phyloP scores from a whole-genome alignment of 768 basidiomycete species.

The Leccinum longicurvipes region DNA sequence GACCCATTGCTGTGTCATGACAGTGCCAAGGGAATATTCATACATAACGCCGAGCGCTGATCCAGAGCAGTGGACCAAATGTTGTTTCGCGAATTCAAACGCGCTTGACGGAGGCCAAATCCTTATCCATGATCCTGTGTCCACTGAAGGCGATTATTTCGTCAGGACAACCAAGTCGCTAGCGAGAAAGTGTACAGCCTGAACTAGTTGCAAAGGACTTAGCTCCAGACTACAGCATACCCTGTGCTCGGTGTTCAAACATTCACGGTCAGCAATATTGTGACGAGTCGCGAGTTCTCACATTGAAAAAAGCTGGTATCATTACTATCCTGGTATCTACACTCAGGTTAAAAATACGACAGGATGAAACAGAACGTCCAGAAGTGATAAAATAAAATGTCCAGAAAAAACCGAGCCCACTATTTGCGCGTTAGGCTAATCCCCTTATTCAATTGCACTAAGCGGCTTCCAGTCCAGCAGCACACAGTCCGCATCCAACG shows the following conservation, averaged over 20 bases:
- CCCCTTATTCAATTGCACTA: background rate
- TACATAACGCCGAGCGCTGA: background rate
- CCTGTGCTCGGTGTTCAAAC: background rate
- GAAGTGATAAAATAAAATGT: background rate
- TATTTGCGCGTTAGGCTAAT: background rate
- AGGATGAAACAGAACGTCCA: background rate
- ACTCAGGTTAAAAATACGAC: background rate
- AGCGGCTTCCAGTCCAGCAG: slow-evolving; percentile 39
- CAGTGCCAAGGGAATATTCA: background rate
- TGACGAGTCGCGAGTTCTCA: background rate
- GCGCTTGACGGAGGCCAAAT: background rate
- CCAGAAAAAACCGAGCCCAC: background rate
- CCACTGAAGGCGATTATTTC: background rate
- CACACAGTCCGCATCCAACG: slow-evolving; percentile 66
- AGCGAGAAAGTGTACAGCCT: background rate
- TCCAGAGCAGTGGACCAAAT: background rate
- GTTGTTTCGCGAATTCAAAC: background rate
- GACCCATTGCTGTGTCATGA: background rate
- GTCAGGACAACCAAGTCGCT: background rate
- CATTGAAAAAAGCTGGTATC: background rate
- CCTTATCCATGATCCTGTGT: background rate
- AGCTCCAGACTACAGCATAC: background rate
- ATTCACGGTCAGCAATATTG: background rate
- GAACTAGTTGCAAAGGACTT: background rate
- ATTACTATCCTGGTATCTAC: background rate